Evolutionary conservation across 768 basidiomycete species (phyloP), one percentile per base, ranked within the genome.

Genomic region (Tricholoma matsutake): DNA sequence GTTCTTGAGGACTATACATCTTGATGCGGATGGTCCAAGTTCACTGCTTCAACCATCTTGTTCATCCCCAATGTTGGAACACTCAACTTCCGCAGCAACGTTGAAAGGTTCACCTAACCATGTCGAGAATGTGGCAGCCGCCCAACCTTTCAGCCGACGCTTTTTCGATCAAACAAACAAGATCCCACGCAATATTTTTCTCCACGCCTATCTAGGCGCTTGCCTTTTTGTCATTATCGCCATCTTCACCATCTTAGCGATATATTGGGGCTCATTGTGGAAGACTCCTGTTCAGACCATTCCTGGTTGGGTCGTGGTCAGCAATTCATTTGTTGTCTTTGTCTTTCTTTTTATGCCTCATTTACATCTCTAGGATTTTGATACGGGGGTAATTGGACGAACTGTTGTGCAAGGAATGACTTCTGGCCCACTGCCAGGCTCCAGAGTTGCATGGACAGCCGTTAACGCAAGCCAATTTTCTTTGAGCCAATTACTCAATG

Each of bases 341-440:
- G n/a, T n/a, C n/a, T n/a, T n/a, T n/a, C n/a, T 5, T 5, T 18
- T n/a, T n/a, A 41, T 6, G 5, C 11, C 16, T 31, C 5, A 41
- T 16, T 2, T n/a, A n/a, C 41, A 4, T 3, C 28, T 55, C 22
- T 54, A 87, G 85, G 86, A 88, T 65, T 87, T 86, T 61, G 87
- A 88, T 47, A 84, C 82, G 6, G 80, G 76, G 1, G 51, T 74
- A 14, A 73, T 88, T 9, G 86, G 87, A 6, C 73, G 76, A 49
- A 69, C 69, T 1, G 79, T 88, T 13, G 72, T 73, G 0, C 66
- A 76, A 62, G 75, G 75, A 1, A 68, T 85, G 54, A 70, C 71
- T 16, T 67, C 58, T 32, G 25, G 41, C 16, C 9, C 35, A 11
- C 13, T 11, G 4, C 2, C 56, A 2, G 10, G 28, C 4, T 73